Conservation (phyloP, 257 asterid genomes). For the Solanum corneliomulleri region DNA sequence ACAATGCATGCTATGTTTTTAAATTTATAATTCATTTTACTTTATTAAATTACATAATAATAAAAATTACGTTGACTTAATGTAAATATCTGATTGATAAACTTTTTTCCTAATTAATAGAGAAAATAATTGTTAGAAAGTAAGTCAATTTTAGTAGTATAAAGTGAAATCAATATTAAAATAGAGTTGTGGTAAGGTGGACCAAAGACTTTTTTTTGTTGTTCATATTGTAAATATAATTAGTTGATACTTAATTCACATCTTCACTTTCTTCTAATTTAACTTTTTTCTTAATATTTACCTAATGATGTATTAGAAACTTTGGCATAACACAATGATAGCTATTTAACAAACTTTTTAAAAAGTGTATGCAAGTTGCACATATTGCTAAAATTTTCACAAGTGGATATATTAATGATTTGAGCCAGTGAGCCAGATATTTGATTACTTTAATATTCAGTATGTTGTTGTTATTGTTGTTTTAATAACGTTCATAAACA, state of each 20-base stretch:
- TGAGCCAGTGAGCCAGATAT: neutral
- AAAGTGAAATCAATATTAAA: neutral
- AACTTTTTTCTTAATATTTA: neutral
- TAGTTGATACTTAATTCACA: neutral
- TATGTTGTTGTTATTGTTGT: neutral
- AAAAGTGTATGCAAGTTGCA: neutral
- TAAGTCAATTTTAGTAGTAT: neutral
- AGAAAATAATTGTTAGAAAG: neutral
- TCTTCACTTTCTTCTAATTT: neutral
- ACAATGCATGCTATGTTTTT: too few relatives aligned
- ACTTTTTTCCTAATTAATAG: neutral
- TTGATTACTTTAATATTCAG: neutral
- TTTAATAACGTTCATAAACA: too few relatives aligned
- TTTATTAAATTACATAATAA: too few relatives aligned
- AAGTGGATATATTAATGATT: neutral
- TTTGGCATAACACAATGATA: neutral
- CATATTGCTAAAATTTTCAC: neutral
- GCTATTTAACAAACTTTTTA: neutral
- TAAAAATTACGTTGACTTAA: too few relatives aligned
- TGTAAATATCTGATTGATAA: accelerated
- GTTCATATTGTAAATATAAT: neutral
- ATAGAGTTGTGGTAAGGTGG: neutral
- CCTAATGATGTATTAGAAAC: neutral
- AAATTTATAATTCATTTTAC: too few relatives aligned
- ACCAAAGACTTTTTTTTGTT: neutral